Evolutionary conservation across 768 basidiomycete species (phyloP).

Genomic region (Boletus reticuloceps): DNA sequence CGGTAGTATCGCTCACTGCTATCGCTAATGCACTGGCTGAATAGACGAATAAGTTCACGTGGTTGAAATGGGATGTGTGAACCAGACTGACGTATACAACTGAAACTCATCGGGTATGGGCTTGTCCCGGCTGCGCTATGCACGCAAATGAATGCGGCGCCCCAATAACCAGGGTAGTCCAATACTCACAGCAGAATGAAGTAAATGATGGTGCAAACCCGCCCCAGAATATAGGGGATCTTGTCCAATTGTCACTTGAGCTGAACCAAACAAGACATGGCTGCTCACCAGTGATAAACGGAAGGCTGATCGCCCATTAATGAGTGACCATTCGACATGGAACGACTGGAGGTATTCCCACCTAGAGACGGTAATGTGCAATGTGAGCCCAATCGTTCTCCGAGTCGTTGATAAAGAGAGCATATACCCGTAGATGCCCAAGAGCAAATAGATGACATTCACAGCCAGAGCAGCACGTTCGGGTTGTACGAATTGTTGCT

Average conservation of each 20-base stretch:
- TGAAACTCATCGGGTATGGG: not conserved
- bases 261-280: not conserved
- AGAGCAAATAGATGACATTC: conserved; percentile 7
- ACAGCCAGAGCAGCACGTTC: not conserved
- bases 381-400: not conserved
- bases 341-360: conserved; percentile 23
- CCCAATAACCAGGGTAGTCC: not conserved
- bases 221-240: conserved; percentile 23
- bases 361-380: conserved; percentile 1
- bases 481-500: not conserved
- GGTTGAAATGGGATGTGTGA: not conserved
- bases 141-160: not conserved
- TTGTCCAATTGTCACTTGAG: not conserved
- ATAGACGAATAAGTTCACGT: not conserved
- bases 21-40: conserved; percentile 1
- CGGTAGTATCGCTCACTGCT: conserved; percentile 1
- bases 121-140: conserved; percentile 1
- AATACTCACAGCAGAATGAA: conserved; percentile 13
- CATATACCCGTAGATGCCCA: conserved; percentile 23
- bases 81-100: conserved; percentile 17
- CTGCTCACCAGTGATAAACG: conserved; percentile 20
- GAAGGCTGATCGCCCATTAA: conserved; percentile 14
- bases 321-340: conserved; percentile 14
- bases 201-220: conserved; percentile 7
- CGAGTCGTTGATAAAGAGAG: not conserved